phyloP scores from a whole-genome alignment of 2,329 filamentous ascomycete genomes.

The Alternaria panax region DNA sequence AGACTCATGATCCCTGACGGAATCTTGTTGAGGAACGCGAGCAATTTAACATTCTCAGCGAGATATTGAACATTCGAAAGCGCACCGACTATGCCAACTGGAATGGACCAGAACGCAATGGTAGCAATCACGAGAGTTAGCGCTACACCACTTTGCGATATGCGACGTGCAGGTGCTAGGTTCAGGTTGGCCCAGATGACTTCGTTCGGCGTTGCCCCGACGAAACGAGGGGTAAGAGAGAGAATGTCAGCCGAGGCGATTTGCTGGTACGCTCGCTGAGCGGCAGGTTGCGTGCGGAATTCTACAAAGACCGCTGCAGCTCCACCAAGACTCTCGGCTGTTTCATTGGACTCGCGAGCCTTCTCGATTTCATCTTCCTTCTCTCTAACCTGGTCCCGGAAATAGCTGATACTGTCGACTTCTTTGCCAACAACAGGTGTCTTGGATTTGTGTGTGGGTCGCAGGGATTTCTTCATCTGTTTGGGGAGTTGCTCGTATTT shows the following conservation, averaged over 20 bases:
- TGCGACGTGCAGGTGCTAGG: conserved; percentile 84
- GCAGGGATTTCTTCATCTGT: conserved; percentile 70
- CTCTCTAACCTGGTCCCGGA: conserved; percentile 76
- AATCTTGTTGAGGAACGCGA: conserved; percentile 75
- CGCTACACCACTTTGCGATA: conserved; percentile 73
- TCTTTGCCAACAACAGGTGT: conserved; percentile 75
- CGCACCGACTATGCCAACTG: conserved; percentile 79
- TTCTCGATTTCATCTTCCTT: conserved; percentile 75
- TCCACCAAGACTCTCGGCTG: conserved; percentile 63
- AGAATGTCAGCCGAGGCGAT: conserved; percentile 57
- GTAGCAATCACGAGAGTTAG: conserved; percentile 78
- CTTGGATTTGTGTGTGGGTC: conserved; percentile 48
- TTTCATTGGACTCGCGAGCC: conserved; percentile 71
- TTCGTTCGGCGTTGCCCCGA: conserved; percentile 82
- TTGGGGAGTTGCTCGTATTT: conserved; percentile 59
- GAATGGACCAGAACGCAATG: conserved; percentile 86
- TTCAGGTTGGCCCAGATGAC: conserved; percentile 87
- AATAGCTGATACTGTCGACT: conserved; percentile 94
- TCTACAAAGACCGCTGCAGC: conserved; percentile 88
- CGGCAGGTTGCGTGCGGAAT: conserved; percentile 81
- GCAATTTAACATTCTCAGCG: conserved; percentile 67
- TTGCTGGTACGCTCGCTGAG: conserved; percentile 82
- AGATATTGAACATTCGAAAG: conserved; percentile 85
- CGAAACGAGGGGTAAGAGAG: conserved; percentile 83
- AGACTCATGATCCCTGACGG: conserved; percentile 78